Conservation (phyloP, 2,329 filamentous ascomycete species). For the Byssoonygena ceratinophila region DNA sequence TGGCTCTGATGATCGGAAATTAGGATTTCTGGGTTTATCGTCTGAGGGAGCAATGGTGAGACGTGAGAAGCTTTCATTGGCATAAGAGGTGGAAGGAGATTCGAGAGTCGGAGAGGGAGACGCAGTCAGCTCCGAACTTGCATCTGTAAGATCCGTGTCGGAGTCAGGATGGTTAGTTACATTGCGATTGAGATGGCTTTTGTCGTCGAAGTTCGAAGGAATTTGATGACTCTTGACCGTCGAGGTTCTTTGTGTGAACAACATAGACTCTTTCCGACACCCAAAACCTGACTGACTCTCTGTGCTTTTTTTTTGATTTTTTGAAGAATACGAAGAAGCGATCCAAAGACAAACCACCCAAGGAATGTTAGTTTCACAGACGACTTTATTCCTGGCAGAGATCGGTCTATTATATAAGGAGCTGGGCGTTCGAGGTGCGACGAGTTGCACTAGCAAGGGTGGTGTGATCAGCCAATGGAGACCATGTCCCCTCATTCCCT, state of each 20-base stretch:
- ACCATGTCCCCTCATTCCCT: neutral
- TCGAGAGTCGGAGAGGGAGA: conserved; percentile 4
- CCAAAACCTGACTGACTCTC: neutral
- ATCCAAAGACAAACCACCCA: neutral
- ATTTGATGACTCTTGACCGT: conserved; percentile 21
- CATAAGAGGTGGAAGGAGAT: conserved; percentile 20
- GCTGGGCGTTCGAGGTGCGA: neutral
- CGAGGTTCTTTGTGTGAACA: conserved; percentile 32
- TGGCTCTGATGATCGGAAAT: conserved; percentile 19
- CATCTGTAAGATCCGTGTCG: conserved; percentile 21
- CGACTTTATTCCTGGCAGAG: neutral
- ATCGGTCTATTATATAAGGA: neutral
- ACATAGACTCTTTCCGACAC: conserved; percentile 22
- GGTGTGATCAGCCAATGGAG: conserved; percentile 1
- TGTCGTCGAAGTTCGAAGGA: conserved; percentile 17
- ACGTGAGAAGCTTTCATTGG: conserved; percentile 25
- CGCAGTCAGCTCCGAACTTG: conserved; percentile 11
- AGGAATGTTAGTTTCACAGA: conserved; percentile 6
- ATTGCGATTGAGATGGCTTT: conserved; percentile 14
- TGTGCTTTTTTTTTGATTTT: no score
- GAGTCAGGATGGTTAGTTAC: conserved; percentile 15
- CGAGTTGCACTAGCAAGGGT: conserved; percentile 5
- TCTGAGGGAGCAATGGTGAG: conserved; percentile 27
- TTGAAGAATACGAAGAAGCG: neutral
- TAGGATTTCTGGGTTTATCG: conserved; percentile 26